phyloP scores from a whole-genome alignment of 805 yeast genomes.

The Monosporozyma siamensis region DNA sequence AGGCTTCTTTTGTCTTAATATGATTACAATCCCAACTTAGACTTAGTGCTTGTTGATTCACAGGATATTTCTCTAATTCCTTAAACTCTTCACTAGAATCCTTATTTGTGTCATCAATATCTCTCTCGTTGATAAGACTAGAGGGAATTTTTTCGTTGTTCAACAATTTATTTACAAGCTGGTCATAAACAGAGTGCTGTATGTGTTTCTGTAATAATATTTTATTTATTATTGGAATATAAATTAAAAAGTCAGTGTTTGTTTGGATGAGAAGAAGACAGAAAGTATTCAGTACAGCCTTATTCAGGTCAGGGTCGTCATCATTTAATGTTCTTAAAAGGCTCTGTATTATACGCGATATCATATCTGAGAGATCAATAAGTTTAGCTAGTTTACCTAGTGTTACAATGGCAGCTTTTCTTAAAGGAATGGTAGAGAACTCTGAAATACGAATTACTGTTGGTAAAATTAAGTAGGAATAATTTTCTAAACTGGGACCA shows the following conservation, averaged over 20 bases:
- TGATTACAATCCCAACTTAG: conserved; percentile 89
- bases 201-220: conserved; percentile 53
- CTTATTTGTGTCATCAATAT: conserved; percentile 34
- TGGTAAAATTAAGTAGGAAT: conserved; percentile 79
- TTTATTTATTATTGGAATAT: conserved; percentile 72
- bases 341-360: conserved; percentile 85
- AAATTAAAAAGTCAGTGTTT: conserved; percentile 76
- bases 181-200: conserved; percentile 69
- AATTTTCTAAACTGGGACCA: conserved; percentile 83
- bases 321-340: conserved; percentile 54
- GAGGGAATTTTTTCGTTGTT: conserved; percentile 84
- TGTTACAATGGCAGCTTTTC: conserved; percentile 70
- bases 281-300: conserved; percentile 66
- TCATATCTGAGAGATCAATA: conserved; percentile 73
- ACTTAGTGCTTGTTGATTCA: conserved; percentile 53
- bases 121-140: conserved; percentile 59
- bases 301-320: conserved; percentile 49
- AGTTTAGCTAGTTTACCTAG: conserved; percentile 71
- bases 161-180: conserved; percentile 63
- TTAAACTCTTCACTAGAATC: conserved; percentile 41
- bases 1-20: conserved; percentile 83
- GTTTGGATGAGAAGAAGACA: conserved; percentile 71
- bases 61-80: conserved; percentile 65
- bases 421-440: conserved; percentile 46
- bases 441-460: conserved; percentile 76